phyloP scores from a whole-genome alignment of 768 basidiomycete genomes.

The Agaricus blazei region DNA sequence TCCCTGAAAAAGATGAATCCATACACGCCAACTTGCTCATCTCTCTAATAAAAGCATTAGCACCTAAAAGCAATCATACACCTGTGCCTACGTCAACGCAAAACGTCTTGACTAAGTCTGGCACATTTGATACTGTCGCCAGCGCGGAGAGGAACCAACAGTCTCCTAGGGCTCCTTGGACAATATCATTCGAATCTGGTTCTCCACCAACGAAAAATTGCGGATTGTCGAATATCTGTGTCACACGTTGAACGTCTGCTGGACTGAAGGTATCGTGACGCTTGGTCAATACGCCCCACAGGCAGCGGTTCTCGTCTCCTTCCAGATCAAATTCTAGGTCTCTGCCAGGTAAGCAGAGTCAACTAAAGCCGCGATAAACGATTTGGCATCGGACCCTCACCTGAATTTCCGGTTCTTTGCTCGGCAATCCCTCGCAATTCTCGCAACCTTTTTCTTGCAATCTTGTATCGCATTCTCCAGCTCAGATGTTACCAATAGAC shows the following conservation, averaged over 20 bases:
- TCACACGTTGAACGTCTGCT: constrained; percentile 30
- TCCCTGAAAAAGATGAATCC: constrained; percentile 57
- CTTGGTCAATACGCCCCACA: constrained; percentile 21
- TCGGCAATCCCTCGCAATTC: constrained; percentile 42
- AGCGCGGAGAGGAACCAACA: constrained; percentile 55
- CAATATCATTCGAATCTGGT: constrained; percentile 39
- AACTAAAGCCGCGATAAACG: background rate
- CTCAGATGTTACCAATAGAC: constrained; percentile 43
- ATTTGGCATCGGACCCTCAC: constrained; percentile 21
- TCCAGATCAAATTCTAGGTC: constrained; percentile 56
- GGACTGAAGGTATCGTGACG: constrained; percentile 16
- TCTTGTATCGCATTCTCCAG: constrained; percentile 44
- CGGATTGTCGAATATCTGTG: constrained; percentile 49
- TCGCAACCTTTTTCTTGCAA: constrained; percentile 39
- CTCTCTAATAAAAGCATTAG: constrained; percentile 24
- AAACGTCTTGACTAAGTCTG: constrained; percentile 44
- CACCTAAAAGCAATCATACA: background rate
- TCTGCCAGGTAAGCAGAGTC: constrained; percentile 20
- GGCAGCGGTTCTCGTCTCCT: constrained; percentile 43
- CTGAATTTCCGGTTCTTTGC: constrained; percentile 44
- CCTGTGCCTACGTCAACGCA: constrained; percentile 23
- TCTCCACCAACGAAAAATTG: constrained; percentile 43
- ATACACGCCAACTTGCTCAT: constrained; percentile 50
- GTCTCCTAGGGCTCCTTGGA: constrained; percentile 48
- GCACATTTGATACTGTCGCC: constrained; percentile 41